Evolutionary conservation across 73 alveolate genomes (phyloP).

Genomic region (Symbiodinium natans): DNA sequence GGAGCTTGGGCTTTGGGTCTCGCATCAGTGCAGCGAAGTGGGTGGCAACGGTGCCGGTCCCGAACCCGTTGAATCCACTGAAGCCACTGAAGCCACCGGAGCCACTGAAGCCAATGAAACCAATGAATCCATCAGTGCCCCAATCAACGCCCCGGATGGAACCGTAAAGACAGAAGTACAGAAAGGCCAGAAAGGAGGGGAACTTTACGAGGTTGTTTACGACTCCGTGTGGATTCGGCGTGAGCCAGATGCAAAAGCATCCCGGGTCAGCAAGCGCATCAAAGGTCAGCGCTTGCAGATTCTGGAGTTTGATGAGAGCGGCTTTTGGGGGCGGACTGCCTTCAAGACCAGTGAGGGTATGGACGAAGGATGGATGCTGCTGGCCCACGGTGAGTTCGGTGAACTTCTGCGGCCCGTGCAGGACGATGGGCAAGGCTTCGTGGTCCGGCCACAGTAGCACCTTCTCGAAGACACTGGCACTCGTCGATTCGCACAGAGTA

Average conservation of each 20-base stretch:
- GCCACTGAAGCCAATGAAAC: no score
- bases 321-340: not conserved
- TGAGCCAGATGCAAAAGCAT: not conserved
- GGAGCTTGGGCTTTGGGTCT: not conserved
- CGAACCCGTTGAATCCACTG: no score
- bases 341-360: conserved; percentile 6
- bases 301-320: not conserved
- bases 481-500: no score
- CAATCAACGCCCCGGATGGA: no score
- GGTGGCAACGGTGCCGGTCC: not conserved
- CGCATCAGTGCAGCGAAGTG: no score
- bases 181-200: not conserved
- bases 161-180: no score
- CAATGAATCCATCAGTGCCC: no score
- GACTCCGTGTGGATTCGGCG: conserved; percentile 34
- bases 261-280: conserved; percentile 38
- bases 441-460: not conserved
- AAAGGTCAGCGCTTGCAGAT: not conserved
- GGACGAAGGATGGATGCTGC: conserved; percentile 3
- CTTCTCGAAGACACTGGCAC: no score
- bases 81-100: no score
- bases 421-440: not conserved
- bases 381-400: not conserved
- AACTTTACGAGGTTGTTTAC: not conserved
- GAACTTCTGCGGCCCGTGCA: not conserved